These are phyloP conservation scores for Zygosaccharomyces rouxii DNA, from an alignment of 805 yeast genomes.

Conservation along the genomic window DNA sequence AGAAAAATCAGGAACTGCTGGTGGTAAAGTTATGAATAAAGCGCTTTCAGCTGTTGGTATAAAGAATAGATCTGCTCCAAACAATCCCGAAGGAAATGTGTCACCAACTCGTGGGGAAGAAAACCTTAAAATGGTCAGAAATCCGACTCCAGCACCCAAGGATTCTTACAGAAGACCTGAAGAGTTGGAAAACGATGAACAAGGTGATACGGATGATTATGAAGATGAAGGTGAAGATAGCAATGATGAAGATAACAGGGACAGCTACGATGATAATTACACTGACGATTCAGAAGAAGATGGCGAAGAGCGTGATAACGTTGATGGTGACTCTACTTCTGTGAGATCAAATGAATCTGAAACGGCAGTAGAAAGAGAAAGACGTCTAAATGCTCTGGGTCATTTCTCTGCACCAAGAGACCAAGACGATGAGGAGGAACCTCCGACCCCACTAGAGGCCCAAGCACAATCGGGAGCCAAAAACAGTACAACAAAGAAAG, in stretches of 20 bases:
- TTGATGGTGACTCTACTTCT: slow-evolving; percentile 16
- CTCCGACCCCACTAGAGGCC: slow-evolving; percentile 11
- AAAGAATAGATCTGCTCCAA: slow-evolving; percentile 23
- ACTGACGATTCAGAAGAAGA: slow-evolving; percentile 17
- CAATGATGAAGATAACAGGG: slow-evolving; percentile 15
- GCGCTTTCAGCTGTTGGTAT: slow-evolving; percentile 57
- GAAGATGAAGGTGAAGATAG: slow-evolving; percentile 25
- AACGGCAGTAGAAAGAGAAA: slow-evolving; percentile 60
- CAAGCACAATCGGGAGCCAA: slow-evolving; percentile 5
- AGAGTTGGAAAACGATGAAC: slow-evolving; percentile 26
- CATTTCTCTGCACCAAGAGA: slow-evolving; percentile 38
- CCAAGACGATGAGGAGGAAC: slow-evolving; percentile 49
- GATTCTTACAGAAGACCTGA: slow-evolving; percentile 10
- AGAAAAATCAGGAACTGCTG: slow-evolving; percentile 10
- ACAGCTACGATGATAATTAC: slow-evolving; percentile 23
- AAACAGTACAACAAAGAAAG: slow-evolving; percentile 12
- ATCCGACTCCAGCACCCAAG: slow-evolving; percentile 19
- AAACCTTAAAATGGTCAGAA: slow-evolving; percentile 15
- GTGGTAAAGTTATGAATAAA: slow-evolving; percentile 38
- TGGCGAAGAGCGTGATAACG: slow-evolving; percentile 22
- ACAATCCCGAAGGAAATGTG: neutral
- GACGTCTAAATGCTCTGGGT: slow-evolving; percentile 60
- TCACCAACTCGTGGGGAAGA: slow-evolving; percentile 1
- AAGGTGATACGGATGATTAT: slow-evolving; percentile 20
- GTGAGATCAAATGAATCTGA: slow-evolving; percentile 37